Conservation (phyloP, 176 grass and related monocot genomes). For the Ensete ventricosum region DNA sequence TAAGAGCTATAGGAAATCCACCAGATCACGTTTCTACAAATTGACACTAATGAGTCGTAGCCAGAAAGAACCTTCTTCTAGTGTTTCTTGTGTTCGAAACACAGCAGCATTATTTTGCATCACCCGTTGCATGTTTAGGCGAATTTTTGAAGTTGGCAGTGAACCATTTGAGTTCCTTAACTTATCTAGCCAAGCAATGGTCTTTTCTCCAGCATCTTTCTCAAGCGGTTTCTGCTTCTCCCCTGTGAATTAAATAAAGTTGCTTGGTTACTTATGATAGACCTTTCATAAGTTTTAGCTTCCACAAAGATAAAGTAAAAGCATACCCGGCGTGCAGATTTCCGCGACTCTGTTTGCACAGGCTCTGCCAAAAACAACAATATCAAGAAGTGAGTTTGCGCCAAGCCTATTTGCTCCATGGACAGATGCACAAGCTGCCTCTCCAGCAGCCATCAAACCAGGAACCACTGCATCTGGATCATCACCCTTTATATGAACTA, state of each 20-base stretch:
- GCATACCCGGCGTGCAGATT: constrained; percentile 52
- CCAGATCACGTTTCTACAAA: neutral
- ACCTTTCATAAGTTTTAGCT: neutral
- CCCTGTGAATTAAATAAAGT: constrained; percentile 24
- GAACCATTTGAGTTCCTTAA: constrained; percentile 53
- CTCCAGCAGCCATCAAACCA: constrained; percentile 65
- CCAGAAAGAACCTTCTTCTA: constrained; percentile 43
- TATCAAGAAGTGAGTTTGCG: constrained; percentile 75
- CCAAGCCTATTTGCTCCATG: constrained; percentile 72
- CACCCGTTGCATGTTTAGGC: constrained; percentile 70
- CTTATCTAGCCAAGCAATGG: constrained; percentile 62
- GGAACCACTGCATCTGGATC: constrained; percentile 48
- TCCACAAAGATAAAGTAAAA: constrained; percentile 12
- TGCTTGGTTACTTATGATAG: neutral
- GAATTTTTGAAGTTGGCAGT: constrained; percentile 52
- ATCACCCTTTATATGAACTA: constrained; percentile 53
- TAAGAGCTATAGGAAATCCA: constrained; percentile 5
- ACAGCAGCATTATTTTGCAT: constrained; percentile 84
- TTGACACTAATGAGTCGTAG: neutral
- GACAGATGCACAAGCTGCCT: constrained; percentile 75
- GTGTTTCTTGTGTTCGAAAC: constrained; percentile 66
- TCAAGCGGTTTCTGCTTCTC: constrained; percentile 52
- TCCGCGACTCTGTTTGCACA: constrained; percentile 71
- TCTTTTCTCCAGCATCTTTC: constrained; percentile 45
- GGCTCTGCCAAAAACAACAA: constrained; percentile 76